phyloP scores from a whole-genome alignment of 345 rosid species.

The Heritiera fomes region DNA sequence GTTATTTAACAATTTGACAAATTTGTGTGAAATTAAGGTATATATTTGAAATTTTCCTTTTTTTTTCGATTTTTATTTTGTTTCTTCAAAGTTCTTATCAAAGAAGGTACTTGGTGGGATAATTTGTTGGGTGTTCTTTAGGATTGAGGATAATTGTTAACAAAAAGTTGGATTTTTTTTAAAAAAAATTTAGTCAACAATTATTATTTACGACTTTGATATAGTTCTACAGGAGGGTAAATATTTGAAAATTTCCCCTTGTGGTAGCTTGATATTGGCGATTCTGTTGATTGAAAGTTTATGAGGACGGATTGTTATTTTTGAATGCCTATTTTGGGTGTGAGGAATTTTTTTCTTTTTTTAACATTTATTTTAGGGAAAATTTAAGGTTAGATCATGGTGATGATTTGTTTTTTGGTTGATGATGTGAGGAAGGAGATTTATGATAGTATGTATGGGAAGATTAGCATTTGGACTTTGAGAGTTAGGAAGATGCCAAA shows the following conservation, averaged over 20 bases:
- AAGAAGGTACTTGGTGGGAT: neutral
- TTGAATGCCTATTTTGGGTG: neutral
- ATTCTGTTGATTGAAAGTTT: neutral
- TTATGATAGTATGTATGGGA: neutral
- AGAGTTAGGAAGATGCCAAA: neutral
- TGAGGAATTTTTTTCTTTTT: neutral
- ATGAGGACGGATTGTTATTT: neutral
- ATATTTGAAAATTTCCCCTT: neutral
- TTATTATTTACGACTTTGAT: conserved; percentile 3
- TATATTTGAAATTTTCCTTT: neutral
- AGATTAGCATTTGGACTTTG: neutral
- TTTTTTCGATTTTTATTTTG: neutral
- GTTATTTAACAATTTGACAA: neutral
- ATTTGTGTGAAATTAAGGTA: neutral
- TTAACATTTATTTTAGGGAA: neutral
- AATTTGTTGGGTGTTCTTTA: neutral
- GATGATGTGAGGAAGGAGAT: neutral
- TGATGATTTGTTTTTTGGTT: neutral
- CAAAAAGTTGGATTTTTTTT: neutral
- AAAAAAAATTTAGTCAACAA: neutral
- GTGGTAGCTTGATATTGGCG: neutral
- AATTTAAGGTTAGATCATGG: neutral
- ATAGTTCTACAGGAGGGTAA: neutral
- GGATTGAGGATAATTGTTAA: neutral
- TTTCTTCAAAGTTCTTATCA: neutral